Evolutionary conservation across 768 basidiomycete genomes (phyloP).

Genomic region (Tulasnella sp.): DNA sequence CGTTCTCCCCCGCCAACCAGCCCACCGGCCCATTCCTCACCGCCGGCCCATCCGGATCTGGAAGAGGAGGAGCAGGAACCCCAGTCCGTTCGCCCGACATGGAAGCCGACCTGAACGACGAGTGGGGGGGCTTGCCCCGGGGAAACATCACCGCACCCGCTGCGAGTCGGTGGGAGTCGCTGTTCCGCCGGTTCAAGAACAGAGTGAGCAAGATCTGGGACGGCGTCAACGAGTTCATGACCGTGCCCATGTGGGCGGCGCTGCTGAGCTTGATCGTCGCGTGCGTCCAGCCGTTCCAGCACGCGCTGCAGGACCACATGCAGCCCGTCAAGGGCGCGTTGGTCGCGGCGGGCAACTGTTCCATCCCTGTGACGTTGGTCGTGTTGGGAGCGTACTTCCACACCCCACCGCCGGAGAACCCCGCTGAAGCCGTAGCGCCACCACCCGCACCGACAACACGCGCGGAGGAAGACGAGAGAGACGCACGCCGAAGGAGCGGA

Average conservation of each 20-base stretch:
- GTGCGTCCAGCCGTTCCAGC: conserved; percentile 69
- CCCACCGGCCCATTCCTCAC: background rate
- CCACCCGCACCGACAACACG: conserved; percentile 34
- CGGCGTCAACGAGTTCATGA: conserved; percentile 70
- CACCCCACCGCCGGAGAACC: conserved; percentile 1
- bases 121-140: conserved; percentile 13
- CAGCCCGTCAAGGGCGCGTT: conserved; percentile 66
- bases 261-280: conserved; percentile 72
- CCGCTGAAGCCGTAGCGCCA: conserved; percentile 27
- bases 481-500: conserved; percentile 9
- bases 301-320: conserved; percentile 58
- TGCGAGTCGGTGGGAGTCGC: conserved; percentile 16
- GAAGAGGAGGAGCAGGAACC: too few relatives aligned
- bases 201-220: conserved; percentile 37
- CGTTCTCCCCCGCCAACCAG: background rate
- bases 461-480: background rate
- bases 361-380: conserved; percentile 83
- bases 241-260: conserved; percentile 81
- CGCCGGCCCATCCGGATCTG: too few relatives aligned
- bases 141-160: conserved; percentile 12
- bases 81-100: background rate
- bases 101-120: conserved; percentile 20
- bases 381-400: conserved; percentile 92
- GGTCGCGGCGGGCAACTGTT: conserved; percentile 63
- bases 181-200: conserved; percentile 31